Percentiles rank a stretch among this genome's conserved stretches.
These are phyloP conservation scores for Ogataea henricii DNA, from an alignment of 805 yeast species.

Conservation along the genomic window DNA sequence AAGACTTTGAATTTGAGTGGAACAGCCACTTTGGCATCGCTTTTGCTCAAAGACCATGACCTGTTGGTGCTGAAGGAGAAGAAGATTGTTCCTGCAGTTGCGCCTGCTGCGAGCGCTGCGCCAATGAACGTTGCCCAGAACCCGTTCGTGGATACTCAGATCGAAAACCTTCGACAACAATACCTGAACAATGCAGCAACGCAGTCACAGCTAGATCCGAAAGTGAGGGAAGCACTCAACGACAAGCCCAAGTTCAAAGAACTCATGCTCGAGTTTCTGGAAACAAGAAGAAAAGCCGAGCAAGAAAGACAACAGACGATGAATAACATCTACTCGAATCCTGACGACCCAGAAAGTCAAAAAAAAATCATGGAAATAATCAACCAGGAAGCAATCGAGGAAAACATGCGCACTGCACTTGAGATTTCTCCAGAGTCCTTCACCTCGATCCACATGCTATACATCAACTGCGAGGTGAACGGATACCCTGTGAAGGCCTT, in stretches of 20 bases:
- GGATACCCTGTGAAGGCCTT: slow-evolving; percentile 85
- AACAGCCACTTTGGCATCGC: slow-evolving; percentile 43
- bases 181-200: slow-evolving; percentile 42
- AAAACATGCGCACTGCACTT: slow-evolving; percentile 74
- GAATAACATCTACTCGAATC: slow-evolving; percentile 56
- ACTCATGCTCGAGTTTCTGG: slow-evolving; percentile 36
- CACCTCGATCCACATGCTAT: slow-evolving; percentile 81
- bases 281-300: slow-evolving; percentile 22
- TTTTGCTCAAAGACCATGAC: slow-evolving; percentile 60
- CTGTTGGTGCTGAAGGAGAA: slow-evolving; percentile 46
- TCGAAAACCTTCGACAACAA: slow-evolving; percentile 54
- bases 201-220: slow-evolving; percentile 31
- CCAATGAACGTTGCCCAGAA: slow-evolving; percentile 2
- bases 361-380: slow-evolving; percentile 65
- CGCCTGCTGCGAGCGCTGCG: slow-evolving; percentile 27
- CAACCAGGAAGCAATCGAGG: slow-evolving; percentile 73
- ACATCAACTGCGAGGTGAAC: slow-evolving; percentile 74
- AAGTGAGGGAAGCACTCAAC: slow-evolving; percentile 18
- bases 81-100: slow-evolving; percentile 29
- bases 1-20: slow-evolving; percentile 36
- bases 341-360: slow-evolving; percentile 72
- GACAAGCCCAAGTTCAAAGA: slow-evolving; percentile 33
- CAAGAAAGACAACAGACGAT: slow-evolving; percentile 41
- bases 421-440: slow-evolving; percentile 92
- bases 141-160: slow-evolving; percentile 32